Conservation (phyloP, 176 grass and related monocot species). For the Ensete ventricosum region DNA sequence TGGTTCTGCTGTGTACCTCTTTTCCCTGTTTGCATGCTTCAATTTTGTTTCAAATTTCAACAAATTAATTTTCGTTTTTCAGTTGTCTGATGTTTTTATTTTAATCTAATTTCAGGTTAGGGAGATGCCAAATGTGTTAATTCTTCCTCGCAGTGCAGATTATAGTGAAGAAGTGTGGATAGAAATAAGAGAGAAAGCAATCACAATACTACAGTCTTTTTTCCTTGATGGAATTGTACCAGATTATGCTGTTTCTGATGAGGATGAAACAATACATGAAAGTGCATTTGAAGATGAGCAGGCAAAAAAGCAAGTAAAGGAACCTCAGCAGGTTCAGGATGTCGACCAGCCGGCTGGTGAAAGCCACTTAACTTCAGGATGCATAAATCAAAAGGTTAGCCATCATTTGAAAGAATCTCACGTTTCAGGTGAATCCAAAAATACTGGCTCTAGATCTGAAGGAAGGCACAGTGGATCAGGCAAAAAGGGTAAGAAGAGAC, state of each 20-base stretch:
- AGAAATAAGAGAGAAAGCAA: slow-evolving; percentile 93
- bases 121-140: slow-evolving; percentile 98
- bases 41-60: not conserved
- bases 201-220: slow-evolving; percentile 83
- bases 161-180: slow-evolving; percentile 99
- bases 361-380: slow-evolving; percentile 56
- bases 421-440: slow-evolving; percentile 36
- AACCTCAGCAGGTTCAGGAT: slow-evolving; percentile 34
- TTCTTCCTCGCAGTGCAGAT: slow-evolving; percentile 87
- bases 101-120: slow-evolving; percentile 50
- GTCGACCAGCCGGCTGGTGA: slow-evolving; percentile 50
- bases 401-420: slow-evolving; percentile 49
- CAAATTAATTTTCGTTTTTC: not conserved
- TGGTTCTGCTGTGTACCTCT: not conserved
- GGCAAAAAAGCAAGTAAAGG: slow-evolving; percentile 44
- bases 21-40: not conserved
- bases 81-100: not conserved
- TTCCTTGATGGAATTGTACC: slow-evolving; percentile 88
- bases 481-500: slow-evolving; percentile 97
- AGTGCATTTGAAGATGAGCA: slow-evolving; percentile 58
- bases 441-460: slow-evolving; percentile 50
- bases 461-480: slow-evolving; percentile 58
- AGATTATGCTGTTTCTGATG: slow-evolving; percentile 66
- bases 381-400: slow-evolving; percentile 49
- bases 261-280: slow-evolving; percentile 71